Conservation (phyloP, 371 early-diverging fungal genomes). For the Lichtheimia hyalospora region DNA sequence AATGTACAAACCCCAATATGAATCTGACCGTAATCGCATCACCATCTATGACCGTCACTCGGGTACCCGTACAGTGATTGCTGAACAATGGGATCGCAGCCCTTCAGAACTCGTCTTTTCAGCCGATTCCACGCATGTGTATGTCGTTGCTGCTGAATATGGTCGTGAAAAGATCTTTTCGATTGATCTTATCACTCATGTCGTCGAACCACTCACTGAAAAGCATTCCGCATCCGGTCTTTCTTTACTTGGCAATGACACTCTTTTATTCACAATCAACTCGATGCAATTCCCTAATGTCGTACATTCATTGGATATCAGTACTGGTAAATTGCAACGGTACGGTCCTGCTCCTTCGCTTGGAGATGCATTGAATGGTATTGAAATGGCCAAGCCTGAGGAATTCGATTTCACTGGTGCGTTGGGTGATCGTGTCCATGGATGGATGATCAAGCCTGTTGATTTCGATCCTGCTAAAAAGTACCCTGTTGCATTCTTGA, state of each 20-base stretch:
- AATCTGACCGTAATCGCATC: constrained; percentile 78
- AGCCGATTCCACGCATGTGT: constrained; percentile 46
- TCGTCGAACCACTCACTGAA: constrained; percentile 47
- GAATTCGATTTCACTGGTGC: constrained; percentile 74
- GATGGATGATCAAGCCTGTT: constrained; percentile 71
- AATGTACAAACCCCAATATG: constrained; percentile 72
- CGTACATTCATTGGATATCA: constrained; percentile 35
- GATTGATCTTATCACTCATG: constrained; percentile 48
- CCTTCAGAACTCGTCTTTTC: constrained; percentile 61
- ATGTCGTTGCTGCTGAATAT: constrained; percentile 61
- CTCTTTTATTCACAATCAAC: constrained; percentile 41
- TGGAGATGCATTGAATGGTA: constrained; percentile 21
- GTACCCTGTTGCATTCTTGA: constrained; percentile 81
- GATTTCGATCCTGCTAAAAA: constrained; percentile 54
- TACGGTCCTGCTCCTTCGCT: constrained; percentile 28
- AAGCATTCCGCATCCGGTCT: constrained; percentile 52
- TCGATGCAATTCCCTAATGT: constrained; percentile 54
- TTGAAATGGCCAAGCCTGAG: constrained; percentile 46
- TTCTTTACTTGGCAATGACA: constrained; percentile 31
- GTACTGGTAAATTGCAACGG: constrained; percentile 11
- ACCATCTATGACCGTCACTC: constrained; percentile 55
- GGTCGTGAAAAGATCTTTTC: constrained; percentile 61
- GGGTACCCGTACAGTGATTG: constrained; percentile 33
- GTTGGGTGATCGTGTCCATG: constrained; percentile 65
- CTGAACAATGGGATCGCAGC: constrained; percentile 65